A percentile compares a stretch with the other conserved stretches of the same genome.
phyloP scores from a whole-genome alignment of 2,329 filamentous ascomycete species.

The Microcera coccophila region DNA sequence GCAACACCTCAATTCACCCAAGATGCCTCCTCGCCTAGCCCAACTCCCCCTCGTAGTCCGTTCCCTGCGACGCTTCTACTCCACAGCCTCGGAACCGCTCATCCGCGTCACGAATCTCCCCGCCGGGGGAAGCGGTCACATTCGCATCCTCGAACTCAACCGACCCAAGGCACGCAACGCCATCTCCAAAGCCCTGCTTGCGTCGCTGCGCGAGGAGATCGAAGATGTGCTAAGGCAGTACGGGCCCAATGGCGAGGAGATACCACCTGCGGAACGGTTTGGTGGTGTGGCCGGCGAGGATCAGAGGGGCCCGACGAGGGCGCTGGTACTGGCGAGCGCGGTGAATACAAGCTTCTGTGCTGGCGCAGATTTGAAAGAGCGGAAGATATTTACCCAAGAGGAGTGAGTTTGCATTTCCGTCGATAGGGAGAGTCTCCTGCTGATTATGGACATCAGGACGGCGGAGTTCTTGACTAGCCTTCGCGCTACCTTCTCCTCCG shows the following conservation, averaged over 20 bases:
- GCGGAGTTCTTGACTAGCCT: constrained; percentile 72
- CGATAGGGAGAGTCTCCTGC: not conserved
- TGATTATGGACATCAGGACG: constrained; percentile 54
- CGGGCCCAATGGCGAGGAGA: constrained; percentile 51
- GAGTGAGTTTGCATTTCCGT: constrained; percentile 55
- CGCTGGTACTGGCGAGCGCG: constrained; percentile 77
- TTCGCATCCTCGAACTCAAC: constrained; percentile 85
- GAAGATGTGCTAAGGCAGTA: constrained; percentile 66
- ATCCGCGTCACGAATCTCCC: constrained; percentile 72
- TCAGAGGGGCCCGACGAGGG: constrained; percentile 62
- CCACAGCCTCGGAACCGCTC: constrained; percentile 47
- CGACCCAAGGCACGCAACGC: constrained; percentile 83
- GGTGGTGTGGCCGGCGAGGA: constrained; percentile 44
- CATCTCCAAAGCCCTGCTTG: constrained; percentile 74
- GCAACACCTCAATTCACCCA: not conserved
- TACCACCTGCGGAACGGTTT: constrained; percentile 38
- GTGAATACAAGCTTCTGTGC: constrained; percentile 89
- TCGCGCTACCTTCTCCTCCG: constrained; percentile 67
- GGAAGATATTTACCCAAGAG: constrained; percentile 68
- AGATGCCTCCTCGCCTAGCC: constrained; percentile 33
- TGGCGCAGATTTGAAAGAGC: constrained; percentile 90
- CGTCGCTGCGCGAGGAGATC: constrained; percentile 67
- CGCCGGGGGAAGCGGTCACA: constrained; percentile 74
- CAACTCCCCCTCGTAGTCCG: constrained; percentile 17
- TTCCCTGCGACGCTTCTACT: constrained; percentile 36